Conservation (phyloP, 768 basidiomycete genomes). For the Phallus indusiatus region DNA sequence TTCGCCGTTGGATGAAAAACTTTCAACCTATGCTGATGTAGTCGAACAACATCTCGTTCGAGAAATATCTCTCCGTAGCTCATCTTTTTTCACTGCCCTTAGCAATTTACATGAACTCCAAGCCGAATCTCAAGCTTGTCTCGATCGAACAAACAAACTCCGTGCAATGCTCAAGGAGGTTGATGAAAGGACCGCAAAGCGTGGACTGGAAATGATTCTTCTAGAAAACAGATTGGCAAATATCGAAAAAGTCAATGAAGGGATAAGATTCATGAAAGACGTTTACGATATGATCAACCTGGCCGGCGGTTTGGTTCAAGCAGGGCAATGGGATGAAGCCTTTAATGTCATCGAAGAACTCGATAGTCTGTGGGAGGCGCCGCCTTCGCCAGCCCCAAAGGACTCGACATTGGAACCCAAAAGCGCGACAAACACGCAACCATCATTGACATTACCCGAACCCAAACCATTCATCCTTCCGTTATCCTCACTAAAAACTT, state of each 20-base stretch:
- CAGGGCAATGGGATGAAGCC: slow-evolving; percentile 85
- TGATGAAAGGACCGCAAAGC: slow-evolving; percentile 66
- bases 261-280: slow-evolving; percentile 53
- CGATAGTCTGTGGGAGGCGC: slow-evolving; percentile 43
- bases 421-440: slow-evolving; percentile 9
- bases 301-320: slow-evolving; percentile 62
- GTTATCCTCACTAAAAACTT: slow-evolving; percentile 61
- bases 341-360: slow-evolving; percentile 65
- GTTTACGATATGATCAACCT: slow-evolving; percentile 73
- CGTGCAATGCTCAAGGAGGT: slow-evolving; percentile 65
- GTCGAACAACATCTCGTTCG: slow-evolving; percentile 90
- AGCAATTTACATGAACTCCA: slow-evolving; percentile 90
- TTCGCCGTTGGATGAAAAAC: slow-evolving; percentile 73
- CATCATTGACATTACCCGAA: slow-evolving; percentile 15
- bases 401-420: slow-evolving; percentile 8
- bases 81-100: slow-evolving; percentile 93
- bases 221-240: slow-evolving; percentile 53
- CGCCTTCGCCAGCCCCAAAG: slow-evolving; percentile 11
- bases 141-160: slow-evolving; percentile 64
- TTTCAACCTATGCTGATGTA: slow-evolving; percentile 87
- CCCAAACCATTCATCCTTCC: slow-evolving; percentile 33
- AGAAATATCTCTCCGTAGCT: slow-evolving; percentile 83
- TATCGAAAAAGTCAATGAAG: slow-evolving; percentile 49
- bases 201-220: slow-evolving; percentile 67
- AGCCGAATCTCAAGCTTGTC: slow-evolving; percentile 76